phyloP scores from a whole-genome alignment of 176 grass and related monocot genomes.

The Chrysopogon serrulatus region DNA sequence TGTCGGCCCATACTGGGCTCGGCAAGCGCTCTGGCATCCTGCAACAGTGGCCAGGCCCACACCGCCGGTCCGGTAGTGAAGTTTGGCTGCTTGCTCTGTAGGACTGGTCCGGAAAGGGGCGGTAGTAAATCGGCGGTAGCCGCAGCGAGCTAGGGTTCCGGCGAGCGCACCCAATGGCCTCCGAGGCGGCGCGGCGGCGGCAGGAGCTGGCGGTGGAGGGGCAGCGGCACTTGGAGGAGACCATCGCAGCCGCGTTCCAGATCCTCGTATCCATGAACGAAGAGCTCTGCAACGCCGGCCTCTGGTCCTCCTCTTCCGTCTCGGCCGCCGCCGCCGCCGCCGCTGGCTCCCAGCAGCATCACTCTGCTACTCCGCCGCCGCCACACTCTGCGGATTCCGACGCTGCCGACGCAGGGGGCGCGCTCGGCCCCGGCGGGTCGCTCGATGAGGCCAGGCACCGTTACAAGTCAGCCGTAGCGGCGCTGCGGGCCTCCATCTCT shows the following conservation, averaged over 20 bases:
- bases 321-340: not conserved
- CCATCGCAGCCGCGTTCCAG: conserved; percentile 80
- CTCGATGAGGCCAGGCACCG: conserved; percentile 90
- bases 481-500: conserved; percentile 61
- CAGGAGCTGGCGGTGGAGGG: conserved; percentile 78
- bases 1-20: not conserved
- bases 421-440: conserved; percentile 59
- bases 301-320: conserved; percentile 71
- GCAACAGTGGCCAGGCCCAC: not conserved
- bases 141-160: conserved; percentile 45
- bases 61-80: not conserved
- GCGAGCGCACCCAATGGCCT: conserved; percentile 16
- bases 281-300: conserved; percentile 96
- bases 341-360: conserved; percentile 5
- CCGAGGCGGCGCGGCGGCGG: conserved; percentile 45
- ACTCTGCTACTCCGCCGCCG: conserved; percentile 9
- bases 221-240: conserved; percentile 85
- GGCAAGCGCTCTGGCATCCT: not conserved
- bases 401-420: conserved; percentile 32
- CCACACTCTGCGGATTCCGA: conserved; percentile 31
- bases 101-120: not conserved
- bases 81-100: not conserved
- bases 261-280: conserved; percentile 99
- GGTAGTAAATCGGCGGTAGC: not conserved
- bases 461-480: conserved; percentile 66